Evolutionary conservation across 345 rosid species (phyloP).

Genomic region (Cardamine resedifolia): DNA sequence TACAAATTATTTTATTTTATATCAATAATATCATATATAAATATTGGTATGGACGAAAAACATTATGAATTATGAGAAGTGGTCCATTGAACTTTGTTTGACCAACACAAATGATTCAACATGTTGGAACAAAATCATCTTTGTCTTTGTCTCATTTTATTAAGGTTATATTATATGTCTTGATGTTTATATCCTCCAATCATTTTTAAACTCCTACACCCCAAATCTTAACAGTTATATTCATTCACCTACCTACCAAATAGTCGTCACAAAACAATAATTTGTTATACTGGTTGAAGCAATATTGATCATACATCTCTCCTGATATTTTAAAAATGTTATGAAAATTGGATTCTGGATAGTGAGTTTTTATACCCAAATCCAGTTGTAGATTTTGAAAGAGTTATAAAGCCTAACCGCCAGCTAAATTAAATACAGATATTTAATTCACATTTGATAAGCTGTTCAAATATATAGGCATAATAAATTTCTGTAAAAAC

Average conservation of each 20-base stretch:
- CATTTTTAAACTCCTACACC: neutral
- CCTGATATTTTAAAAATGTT: neutral
- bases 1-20: too few relatives aligned
- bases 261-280: neutral
- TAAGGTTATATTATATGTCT: constrained; percentile 4
- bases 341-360: constrained; percentile 1
- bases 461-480: neutral
- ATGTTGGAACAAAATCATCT: neutral
- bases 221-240: constrained; percentile 1
- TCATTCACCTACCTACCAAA: constrained; percentile 17
- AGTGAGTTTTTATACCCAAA: neutral
- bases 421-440: neutral
- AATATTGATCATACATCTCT: constrained; percentile 5
- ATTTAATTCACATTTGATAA: neutral
- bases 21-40: neutral
- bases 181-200: constrained; percentile 20
- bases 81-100: constrained; percentile 24
- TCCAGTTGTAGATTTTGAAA: constrained; percentile 1
- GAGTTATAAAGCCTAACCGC: neutral
- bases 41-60: neutral
- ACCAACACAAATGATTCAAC: neutral
- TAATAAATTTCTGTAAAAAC: neutral
- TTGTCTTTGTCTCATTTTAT: constrained; percentile 26
- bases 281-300: neutral
- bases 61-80: neutral